Base-by-base conservation (phyloP, 495 filamentous ascomycete genomes). In the Lineolata rhizophorae region DNA sequence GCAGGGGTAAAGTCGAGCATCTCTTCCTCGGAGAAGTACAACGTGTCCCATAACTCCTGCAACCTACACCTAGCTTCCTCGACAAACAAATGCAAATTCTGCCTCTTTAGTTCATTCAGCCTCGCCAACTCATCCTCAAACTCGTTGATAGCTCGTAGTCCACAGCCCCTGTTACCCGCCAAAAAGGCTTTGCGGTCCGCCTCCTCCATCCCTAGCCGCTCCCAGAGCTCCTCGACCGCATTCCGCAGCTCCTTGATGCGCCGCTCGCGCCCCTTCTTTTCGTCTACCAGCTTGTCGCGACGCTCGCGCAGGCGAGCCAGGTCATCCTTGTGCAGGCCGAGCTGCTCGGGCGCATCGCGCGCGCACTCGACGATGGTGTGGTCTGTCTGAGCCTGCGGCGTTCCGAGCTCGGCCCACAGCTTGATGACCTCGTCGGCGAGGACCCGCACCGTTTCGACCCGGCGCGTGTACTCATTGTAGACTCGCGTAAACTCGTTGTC, bases 1-100 rank as follows among this genome's bases (percentile, higher is more conserved):
- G 82, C 84, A 2, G 90, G 85, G 3, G 83, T 81, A 39, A 95
- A 99, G 36, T 94, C 83, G 33, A 92, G 62, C 78, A 93, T 94
- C 50, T 99, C 87, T 44, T 94, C 85, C 50, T 99, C 87, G 1
- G 82, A 92, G 48, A 83, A 81, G 53, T 82, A 95, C 3, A 99
- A 57, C 5, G 65, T 59, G 47, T 95, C 85, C 87, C 87, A 99
- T 2, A 99, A 66, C 43, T 87, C 84, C 46, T 90, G 82, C 8
- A 99, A 64, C 36, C 76, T 76, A 56, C 62, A 76, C 25, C 90
- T 69, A 12, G 85, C 77, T 56, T 94, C 84, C 44, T 94, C 85
- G 15, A 99, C 78, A 43, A 95, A 95, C 1, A 93, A 53, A 51
- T 93, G 82, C 31, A 99, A 57, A 41, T 95, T 94, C 47, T 95